Evolutionary conservation across 257 asterid species (phyloP), one percentile per base, ranked within the genome.

Genomic region (Pogostemon cablin): DNA sequence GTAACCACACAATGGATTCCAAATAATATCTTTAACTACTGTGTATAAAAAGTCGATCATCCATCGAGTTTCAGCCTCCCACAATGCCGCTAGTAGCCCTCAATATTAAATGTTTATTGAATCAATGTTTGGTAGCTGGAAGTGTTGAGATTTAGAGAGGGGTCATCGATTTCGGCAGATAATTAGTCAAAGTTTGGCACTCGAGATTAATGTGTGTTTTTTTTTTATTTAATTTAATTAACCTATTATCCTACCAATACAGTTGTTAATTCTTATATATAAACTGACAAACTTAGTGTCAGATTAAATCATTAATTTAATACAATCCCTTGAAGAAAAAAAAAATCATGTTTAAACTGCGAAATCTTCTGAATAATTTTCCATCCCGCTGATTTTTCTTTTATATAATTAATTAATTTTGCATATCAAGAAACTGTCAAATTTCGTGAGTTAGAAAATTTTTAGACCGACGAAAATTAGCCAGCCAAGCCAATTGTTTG

Each of bases 141-240:
- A 75, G 20, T 37, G 72, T 67, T 44, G 67, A 61, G 63, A 9
- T 62, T 54, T 56, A 1, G 17, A 72, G 55, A 44, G 49, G 61
- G 67, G 77, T 80, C 81, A 72, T 72, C 79, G 79, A 76, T 72
- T 68, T 72, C 77, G 74, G 81, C 79, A 72, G 57, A 62, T 4
- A 48, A 38, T 67, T 62, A 44, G 81, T 72, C 81, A 68, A 80
- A 72, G 58, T 76, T 72, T 72, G 81, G 84, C 71, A 72, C 81
- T 80, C 84, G 84, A 80, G 81, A 71, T 52, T 17, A 48, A n/a
- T 40, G 59, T 58, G 61, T 15, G 17, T 44, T 11, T 46, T 8
- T 34, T 52, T 53, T 67, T 41, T 40, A 58, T 34, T 67, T 66
- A 41, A 50, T 67, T 46, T 61, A 47, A 39, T 78, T 66, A 25